Conservation (phyloP, 192 early-diverging fungal genomes). For the Chytriomyces sp. region DNA sequence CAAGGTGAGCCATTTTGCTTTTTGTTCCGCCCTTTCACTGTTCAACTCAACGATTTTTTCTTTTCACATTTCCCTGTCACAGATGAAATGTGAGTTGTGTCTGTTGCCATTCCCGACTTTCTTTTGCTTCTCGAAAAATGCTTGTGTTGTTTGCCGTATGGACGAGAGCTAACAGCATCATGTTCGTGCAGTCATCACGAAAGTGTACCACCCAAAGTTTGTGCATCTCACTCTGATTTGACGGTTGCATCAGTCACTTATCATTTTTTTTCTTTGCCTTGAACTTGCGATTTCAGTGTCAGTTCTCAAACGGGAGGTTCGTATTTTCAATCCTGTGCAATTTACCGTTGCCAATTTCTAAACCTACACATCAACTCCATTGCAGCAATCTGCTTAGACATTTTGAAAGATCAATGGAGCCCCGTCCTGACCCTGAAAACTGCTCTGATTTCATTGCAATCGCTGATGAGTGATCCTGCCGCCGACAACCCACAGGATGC, state of each 20-base stretch:
- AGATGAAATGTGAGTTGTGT: constrained; percentile 47
- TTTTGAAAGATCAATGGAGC: constrained; percentile 61
- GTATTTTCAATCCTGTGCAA: neutral
- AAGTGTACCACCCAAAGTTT: constrained; percentile 60
- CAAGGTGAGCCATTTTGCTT: constrained; percentile 33
- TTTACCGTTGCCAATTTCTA: neutral
- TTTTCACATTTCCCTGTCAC: constrained; percentile 10
- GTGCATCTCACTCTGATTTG: neutral
- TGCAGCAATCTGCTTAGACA: constrained; percentile 58
- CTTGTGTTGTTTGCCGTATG: too few relatives aligned
- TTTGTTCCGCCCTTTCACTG: neutral
- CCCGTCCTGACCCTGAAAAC: constrained; percentile 64
- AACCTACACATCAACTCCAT: neutral
- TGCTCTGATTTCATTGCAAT: constrained; percentile 57
- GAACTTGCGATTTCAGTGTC: constrained; percentile 30
- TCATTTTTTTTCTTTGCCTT: constrained; percentile 5
- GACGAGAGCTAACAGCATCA: too few relatives aligned
- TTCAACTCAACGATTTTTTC: constrained; percentile 1
- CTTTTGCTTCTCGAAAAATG: neutral
- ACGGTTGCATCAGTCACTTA: neutral
- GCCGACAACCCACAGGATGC: constrained; percentile 64
- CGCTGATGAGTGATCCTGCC: constrained; percentile 56
- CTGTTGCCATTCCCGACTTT: neutral
- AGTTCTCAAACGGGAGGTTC: constrained; percentile 62
- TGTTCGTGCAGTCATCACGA: constrained; percentile 43